A percentile compares a stretch with the other conserved stretches of the same genome.
These are phyloP conservation scores for Solanum sitiens DNA, from an alignment of 257 asterid species.

Conservation along the genomic window DNA sequence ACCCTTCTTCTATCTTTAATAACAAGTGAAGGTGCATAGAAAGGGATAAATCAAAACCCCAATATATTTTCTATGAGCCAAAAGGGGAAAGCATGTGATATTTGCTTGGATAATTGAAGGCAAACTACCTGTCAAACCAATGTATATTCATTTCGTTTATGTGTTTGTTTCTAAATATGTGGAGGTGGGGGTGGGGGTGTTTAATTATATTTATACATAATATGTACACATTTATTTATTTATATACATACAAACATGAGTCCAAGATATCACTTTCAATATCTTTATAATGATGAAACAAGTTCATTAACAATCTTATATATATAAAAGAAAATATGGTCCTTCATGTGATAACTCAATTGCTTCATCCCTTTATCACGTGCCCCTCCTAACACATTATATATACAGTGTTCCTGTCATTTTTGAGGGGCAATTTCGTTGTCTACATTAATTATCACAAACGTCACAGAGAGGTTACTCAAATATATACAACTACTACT, in stretches of 20 bases:
- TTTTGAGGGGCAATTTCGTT: background rate
- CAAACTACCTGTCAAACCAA: background rate
- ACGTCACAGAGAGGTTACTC: background rate
- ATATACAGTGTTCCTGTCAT: background rate
- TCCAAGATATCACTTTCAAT: conserved; percentile 1
- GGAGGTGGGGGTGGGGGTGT: background rate
- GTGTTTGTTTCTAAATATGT: background rate
- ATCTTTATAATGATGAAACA: background rate
- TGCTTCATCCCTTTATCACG: background rate
- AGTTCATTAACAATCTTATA: background rate
- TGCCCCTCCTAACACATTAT: background rate
- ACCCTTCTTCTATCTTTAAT: background rate
- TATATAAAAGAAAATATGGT: background rate
- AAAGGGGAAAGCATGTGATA: background rate
- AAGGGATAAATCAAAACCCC: background rate
- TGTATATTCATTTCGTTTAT: background rate
- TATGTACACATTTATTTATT: background rate
- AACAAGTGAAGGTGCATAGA: background rate
- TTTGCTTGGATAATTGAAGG: background rate
- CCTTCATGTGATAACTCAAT: background rate
- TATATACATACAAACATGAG: background rate
- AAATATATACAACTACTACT: background rate
- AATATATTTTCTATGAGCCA: background rate
- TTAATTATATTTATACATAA: background rate
- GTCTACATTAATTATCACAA: background rate